Evolutionary conservation across 192 early-diverging fungal genomes (phyloP), one percentile per base, ranked within the genome.

Genomic region (Mortierella claussenii): DNA sequence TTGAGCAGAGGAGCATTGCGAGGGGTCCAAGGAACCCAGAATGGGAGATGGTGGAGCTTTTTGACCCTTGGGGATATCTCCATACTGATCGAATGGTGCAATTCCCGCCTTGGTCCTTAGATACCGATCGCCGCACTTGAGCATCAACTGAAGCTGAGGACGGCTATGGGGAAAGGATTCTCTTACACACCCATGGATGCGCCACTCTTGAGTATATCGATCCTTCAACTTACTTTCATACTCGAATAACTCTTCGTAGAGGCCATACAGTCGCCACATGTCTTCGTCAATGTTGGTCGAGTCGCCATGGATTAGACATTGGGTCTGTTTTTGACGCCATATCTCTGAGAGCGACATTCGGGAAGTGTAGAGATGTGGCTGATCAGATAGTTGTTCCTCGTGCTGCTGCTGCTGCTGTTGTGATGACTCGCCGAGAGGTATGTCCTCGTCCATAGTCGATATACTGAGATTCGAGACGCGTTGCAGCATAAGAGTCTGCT

Each of bases 171-270:
- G 44, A 32, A 59, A 44, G 30, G 57, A 1, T 3, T 4, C 36
- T 0, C 28, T 17, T 12, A 47, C 12, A n/a, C n/a, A n/a, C 6
- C 6, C 43, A n/a, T 45, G 23, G 23, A 31, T 43, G 12, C 11
- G 5, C 40, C 23, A 40, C 37, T 10, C 13, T n/a, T n/a, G n/a
- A 40, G 8, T 40, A 7, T 43, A 43, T 12, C 15, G 11, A 2
- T 56, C 37, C 37, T 31, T 24, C 34, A 7, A 26, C 3, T 40
- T 11, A 2, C 26, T 44, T 43, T 56, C 55, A 23, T 56, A 8
- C 17, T 6, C 23, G 53, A 56, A 23, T 49, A 54, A 9, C 7
- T 54, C 21, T 12, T 34, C 12, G 83, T 87, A 90, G 83, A 60
- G 58, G 1, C 21, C 31, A 18, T 56, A 21, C n/a, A 65, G 44